Evolutionary conservation across 2,329 filamentous ascomycete genomes (phyloP), one percentile per base, ranked within the genome.

Genomic region (Pseudocercospora ulei): DNA sequence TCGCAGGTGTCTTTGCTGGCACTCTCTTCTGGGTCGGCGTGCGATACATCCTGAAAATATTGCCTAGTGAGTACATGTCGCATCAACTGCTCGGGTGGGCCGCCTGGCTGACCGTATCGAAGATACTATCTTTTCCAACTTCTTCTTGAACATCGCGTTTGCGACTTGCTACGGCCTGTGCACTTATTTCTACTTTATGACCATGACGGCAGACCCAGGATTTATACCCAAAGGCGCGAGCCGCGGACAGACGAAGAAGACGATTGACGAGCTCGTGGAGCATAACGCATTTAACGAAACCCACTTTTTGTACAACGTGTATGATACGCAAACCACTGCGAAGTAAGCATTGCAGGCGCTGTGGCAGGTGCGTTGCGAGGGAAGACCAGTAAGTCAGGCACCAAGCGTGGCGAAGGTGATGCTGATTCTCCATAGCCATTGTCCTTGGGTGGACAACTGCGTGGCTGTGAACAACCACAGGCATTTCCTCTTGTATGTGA

Each of bases 381-480:
- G 85, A 94, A 64, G 90, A 98, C 58, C 90, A 98, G 85, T 92
- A 65, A 71, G 83, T 71, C 19, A 13, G 7, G 8, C 11, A 14
- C 7, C 19, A 13, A 2, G 7, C n/a, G 11, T 17, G 3, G 29
- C 9, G 5, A 16, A 9, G 14, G 16, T 12, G 38, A 41, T 12
- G 43, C 39, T 44, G 18, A 39, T 16, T 3, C 7, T 19, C 28
- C n/a, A 19, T 49, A 92, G 85, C 57, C 90, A 98, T 59, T 98
- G 90, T 56, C 90, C 90, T 0, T 98, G 90, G 90, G 83, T 96
- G 14, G 82, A 93, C 64, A 96, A 95, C 62, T 98, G 90, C 55
- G 76, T 98, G 26, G 90, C 84, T 27, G 75, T 90, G 48, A 96
- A 96, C 66, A 98, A 96, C 60, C 82, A 96, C 56, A 79, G 90